These are phyloP conservation scores for Fusarium falciforme DNA, from an alignment of 2,329 filamentous ascomycete species.

Conservation along the genomic window DNA sequence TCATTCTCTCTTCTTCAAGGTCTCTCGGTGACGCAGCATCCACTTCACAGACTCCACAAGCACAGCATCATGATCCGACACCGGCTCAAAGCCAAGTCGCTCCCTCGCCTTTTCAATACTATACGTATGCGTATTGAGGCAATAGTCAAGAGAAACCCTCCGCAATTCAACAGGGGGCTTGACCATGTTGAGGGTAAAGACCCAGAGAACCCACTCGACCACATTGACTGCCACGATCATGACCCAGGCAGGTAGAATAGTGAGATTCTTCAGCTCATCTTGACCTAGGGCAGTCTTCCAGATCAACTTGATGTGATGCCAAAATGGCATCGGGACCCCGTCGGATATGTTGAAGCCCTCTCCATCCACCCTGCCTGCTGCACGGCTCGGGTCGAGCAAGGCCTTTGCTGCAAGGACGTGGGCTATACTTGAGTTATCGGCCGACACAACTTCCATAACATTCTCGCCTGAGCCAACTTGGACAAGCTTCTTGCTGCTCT, in stretches of 20 bases:
- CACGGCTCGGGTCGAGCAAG: conserved; percentile 27
- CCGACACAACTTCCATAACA: conserved; percentile 44
- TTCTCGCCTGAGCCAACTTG: conserved; percentile 44
- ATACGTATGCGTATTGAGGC: conserved; percentile 24
- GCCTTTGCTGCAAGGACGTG: conserved; percentile 46
- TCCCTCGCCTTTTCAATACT: conserved; percentile 22
- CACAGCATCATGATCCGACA: conserved; percentile 26
- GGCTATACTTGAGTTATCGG: conserved; percentile 39
- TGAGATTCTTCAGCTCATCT: conserved; percentile 7
- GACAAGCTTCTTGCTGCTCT: conserved; percentile 48
- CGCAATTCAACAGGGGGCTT: conserved; percentile 40
- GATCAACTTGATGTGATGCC: conserved; percentile 43
- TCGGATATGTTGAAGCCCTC: conserved; percentile 53
- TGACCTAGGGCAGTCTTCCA: conserved; percentile 37
- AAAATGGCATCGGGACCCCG: conserved; percentile 46
- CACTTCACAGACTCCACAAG: conserved; percentile 10
- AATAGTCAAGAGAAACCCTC: conserved; percentile 37
- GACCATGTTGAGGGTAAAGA: conserved; percentile 39
- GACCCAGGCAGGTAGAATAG: conserved; percentile 42
- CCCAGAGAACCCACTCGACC: conserved; percentile 37
- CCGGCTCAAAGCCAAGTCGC: conserved; percentile 5
- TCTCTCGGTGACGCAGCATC: conserved; percentile 21
- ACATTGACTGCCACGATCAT: conserved; percentile 27
- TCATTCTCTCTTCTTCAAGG: background rate
- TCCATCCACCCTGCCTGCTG: conserved; percentile 41